These are phyloP conservation scores for Erodium trifolium DNA, from an alignment of 441 rosid genomes.

Conservation along the genomic window DNA sequence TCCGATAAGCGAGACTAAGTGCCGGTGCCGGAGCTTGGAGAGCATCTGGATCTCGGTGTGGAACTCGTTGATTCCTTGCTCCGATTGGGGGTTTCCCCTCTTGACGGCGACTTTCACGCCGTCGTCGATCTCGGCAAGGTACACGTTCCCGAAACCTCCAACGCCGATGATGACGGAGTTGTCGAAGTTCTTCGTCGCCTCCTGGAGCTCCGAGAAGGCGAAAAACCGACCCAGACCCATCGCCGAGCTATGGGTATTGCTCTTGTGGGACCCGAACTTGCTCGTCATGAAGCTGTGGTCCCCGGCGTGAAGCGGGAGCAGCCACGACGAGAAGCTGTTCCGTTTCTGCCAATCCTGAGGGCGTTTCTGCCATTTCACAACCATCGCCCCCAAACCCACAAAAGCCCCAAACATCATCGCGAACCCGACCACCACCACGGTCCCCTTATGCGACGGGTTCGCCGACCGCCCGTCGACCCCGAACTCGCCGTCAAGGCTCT, in stretches of 20 bases:
- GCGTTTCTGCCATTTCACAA: constrained; percentile 73
- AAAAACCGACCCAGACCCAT: constrained; percentile 72
- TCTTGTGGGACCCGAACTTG: constrained; percentile 54
- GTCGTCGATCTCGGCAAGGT: constrained; percentile 55
- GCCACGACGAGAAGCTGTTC: constrained; percentile 86
- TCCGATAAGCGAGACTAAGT: constrained; percentile 79
- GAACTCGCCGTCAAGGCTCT: constrained; percentile 80
- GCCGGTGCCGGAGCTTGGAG: constrained; percentile 83
- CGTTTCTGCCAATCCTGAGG: constrained; percentile 90
- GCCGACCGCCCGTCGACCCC: constrained; percentile 52
- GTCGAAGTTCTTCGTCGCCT: constrained; percentile 71
- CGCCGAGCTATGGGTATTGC: constrained; percentile 47
- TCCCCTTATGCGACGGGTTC: constrained; percentile 23
- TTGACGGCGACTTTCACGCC: constrained; percentile 77
- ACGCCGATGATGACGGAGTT: constrained; percentile 64
- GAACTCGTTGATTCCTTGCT: constrained; percentile 80
- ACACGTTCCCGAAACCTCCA: constrained; percentile 87
- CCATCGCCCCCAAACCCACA: constrained; percentile 89
- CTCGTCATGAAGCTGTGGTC: constrained; percentile 62
- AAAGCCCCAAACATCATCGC: constrained; percentile 96
- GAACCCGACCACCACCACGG: constrained; percentile 72
- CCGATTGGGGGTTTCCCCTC: constrained; percentile 87
- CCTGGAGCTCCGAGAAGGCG: constrained; percentile 62
- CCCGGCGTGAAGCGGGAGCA: constrained; percentile 70
- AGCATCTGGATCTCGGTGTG: constrained; percentile 88